Base-by-base conservation (phyloP, 176 grass and related monocot species). In the Triticum dicoccoides region DNA sequence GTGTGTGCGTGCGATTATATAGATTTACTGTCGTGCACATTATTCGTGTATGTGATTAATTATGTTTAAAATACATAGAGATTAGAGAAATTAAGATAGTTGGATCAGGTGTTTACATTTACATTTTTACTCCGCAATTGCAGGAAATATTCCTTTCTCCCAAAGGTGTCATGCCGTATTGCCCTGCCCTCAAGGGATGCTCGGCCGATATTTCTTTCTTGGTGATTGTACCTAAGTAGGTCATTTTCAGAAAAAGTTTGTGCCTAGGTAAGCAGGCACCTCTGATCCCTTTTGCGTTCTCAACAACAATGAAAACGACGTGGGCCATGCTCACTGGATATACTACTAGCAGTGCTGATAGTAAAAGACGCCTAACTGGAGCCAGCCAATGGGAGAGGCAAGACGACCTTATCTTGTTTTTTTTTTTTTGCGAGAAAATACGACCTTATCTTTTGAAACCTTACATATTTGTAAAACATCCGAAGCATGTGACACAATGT, bases 161-260 rank as follows among this genome's bases (percentile, higher is more conserved):
- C 24, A 27, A 61, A 80, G 75, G 84, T 87, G 76, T 21, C 68
- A 49, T 84, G 76, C 61, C 41, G 61, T 18, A 76, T 30, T 76
- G 73, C 73, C 73, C 27, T 76, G 66, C 78, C 41, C 8, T 62
- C 61, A 84, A 80, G 61, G 0, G 61, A 84, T 76, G 69, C 81
- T 80, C 29, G 80, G 35, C 72, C 39, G 17, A 61, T 52, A 85
- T 81, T 81, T 81, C 69, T 62, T 84, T 76, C 85, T n/a, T 77
- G 77, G 27, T 54, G 69, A 91, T 84, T 80, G 76, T 84, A 76
- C 29, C 85, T 18, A 90, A 87, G 18, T 59, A 21, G 56, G 56
- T 59, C 56, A 21, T 8, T 59, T 59, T 59, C 56, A 20, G 2
- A 59, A 59, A 54, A 59, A 9, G 56, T 0, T 59, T 59, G 0